These are phyloP conservation scores for Diutina scorzettiae DNA, from an alignment of 1,139 yeast species.

Conservation along the genomic window DNA sequence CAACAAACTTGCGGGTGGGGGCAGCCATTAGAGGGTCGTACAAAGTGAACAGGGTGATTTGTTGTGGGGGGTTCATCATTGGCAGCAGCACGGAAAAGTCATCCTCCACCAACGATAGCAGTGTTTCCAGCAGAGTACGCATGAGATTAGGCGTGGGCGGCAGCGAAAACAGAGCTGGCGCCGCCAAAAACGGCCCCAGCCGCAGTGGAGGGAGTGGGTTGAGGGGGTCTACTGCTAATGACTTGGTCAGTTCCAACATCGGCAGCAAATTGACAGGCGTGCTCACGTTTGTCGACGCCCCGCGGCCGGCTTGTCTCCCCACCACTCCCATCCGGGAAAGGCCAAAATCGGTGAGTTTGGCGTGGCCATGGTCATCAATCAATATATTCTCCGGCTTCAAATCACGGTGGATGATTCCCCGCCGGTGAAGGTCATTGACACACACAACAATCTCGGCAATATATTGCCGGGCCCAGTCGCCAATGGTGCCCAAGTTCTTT, in stretches of 20 bases:
- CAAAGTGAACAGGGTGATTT: constrained; percentile 38
- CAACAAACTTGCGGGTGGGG: constrained; percentile 56
- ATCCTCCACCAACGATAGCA: constrained; percentile 43
- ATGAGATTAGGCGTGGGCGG: constrained; percentile 29
- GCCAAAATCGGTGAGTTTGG: constrained; percentile 92
- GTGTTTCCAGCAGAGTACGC: constrained; percentile 41
- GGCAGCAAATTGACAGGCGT: constrained; percentile 2
- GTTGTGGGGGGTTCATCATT: constrained; percentile 7
- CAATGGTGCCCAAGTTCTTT: constrained; percentile 67
- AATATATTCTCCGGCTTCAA: constrained; percentile 88
- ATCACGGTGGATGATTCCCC: constrained; percentile 91
- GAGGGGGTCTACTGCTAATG: not conserved
- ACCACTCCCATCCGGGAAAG: constrained; percentile 81
- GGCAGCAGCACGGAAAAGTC: constrained; percentile 13
- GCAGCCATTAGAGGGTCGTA: constrained; percentile 52
- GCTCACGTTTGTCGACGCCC: not conserved
- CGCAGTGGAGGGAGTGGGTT: not conserved
- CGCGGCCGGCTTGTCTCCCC: constrained; percentile 44
- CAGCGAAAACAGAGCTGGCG: not conserved
- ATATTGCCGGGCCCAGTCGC: constrained; percentile 82
- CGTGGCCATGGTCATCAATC: constrained; percentile 78
- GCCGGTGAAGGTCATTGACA: constrained; percentile 74
- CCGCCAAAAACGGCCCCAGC: not conserved
- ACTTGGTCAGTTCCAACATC: not conserved
- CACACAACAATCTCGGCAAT: constrained; percentile 87